These are phyloP conservation scores for Mycosphaerelloides madeirae DNA, from an alignment of 2,329 filamentous ascomycete species.

Conservation along the genomic window DNA sequence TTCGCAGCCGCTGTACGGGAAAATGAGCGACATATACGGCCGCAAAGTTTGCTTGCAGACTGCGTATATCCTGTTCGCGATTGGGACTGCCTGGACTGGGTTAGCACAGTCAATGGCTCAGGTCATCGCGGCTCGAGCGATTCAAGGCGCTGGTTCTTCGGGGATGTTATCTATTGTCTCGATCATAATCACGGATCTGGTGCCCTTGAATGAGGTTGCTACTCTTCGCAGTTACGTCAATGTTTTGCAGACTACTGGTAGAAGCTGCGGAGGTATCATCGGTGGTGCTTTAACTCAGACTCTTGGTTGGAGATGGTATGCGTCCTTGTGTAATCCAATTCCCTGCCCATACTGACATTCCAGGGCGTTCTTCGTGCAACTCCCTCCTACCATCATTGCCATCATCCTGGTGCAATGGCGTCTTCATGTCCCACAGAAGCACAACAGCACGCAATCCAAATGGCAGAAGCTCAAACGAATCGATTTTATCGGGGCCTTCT, in stretches of 20 bases:
- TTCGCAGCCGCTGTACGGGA: slow-evolving; percentile 41
- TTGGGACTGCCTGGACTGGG: slow-evolving; percentile 39
- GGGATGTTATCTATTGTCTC: slow-evolving; percentile 43
- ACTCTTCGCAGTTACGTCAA: slow-evolving; percentile 50
- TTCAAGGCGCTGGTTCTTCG: slow-evolving; percentile 43
- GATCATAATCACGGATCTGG: slow-evolving; percentile 48
- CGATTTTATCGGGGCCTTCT: slow-evolving; percentile 54
- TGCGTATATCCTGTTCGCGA: slow-evolving; percentile 40
- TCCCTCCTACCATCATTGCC: slow-evolving; percentile 51
- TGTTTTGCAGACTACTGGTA: slow-evolving; percentile 46
- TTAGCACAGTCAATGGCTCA: slow-evolving; percentile 34
- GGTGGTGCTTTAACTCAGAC: slow-evolving; percentile 59
- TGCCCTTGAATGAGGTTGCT: slow-evolving; percentile 47
- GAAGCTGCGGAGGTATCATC: slow-evolving; percentile 50
- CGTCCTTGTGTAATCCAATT: neutral
- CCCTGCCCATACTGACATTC: neutral
- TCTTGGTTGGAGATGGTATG: slow-evolving; percentile 61
- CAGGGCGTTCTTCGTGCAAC: slow-evolving; percentile 56
- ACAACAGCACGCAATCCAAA: slow-evolving; percentile 5
- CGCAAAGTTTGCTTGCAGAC: slow-evolving; percentile 38
- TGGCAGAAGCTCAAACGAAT: slow-evolving; percentile 46
- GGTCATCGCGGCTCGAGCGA: slow-evolving; percentile 39
- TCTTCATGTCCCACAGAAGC: slow-evolving; percentile 17
- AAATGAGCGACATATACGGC: slow-evolving; percentile 44
- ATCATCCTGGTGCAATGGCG: slow-evolving; percentile 42